These are phyloP conservation scores for Pleurotus giganteus DNA, from an alignment of 768 basidiomycete species.

Conservation along the genomic window DNA sequence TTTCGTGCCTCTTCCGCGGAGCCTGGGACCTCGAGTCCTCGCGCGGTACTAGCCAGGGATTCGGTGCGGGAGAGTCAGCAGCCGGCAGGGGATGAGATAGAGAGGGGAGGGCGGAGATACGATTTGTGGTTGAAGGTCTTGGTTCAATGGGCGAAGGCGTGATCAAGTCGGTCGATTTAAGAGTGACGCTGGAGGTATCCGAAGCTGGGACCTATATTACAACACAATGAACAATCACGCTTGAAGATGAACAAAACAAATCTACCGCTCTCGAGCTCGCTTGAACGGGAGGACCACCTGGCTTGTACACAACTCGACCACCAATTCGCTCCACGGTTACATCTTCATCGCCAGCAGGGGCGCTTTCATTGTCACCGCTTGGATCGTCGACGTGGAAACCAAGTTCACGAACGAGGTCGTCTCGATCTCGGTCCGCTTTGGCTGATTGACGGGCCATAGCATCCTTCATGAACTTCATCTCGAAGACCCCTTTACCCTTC, in stretches of 20 bases:
- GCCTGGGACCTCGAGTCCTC: constrained; percentile 71
- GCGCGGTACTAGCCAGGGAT: constrained; percentile 76
- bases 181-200: constrained; percentile 69
- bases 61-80: constrained; percentile 30
- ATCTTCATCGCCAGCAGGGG: constrained; percentile 20
- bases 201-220: constrained; percentile 18
- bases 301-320: constrained; percentile 57
- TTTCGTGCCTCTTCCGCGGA: constrained; percentile 70
- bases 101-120: constrained; percentile 14
- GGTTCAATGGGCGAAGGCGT: constrained; percentile 39
- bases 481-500: constrained; percentile 74
- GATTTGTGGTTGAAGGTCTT: constrained; percentile 4
- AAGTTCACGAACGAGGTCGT: constrained; percentile 74
- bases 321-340: constrained; percentile 53
- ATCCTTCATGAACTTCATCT: constrained; percentile 99
- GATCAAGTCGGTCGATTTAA: constrained; percentile 46
- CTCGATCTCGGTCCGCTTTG: constrained; percentile 58
- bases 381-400: constrained; percentile 31
- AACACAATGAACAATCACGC: not conserved
- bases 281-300: constrained; percentile 33
- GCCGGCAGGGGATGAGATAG: constrained; percentile 13
- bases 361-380: constrained; percentile 27
- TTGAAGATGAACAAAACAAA: not conserved
- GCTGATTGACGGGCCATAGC: constrained; percentile 69
- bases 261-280: constrained; percentile 21